These are phyloP conservation scores for Solanum peruvianum DNA, from an alignment of 257 asterid species.

Conservation along the genomic window DNA sequence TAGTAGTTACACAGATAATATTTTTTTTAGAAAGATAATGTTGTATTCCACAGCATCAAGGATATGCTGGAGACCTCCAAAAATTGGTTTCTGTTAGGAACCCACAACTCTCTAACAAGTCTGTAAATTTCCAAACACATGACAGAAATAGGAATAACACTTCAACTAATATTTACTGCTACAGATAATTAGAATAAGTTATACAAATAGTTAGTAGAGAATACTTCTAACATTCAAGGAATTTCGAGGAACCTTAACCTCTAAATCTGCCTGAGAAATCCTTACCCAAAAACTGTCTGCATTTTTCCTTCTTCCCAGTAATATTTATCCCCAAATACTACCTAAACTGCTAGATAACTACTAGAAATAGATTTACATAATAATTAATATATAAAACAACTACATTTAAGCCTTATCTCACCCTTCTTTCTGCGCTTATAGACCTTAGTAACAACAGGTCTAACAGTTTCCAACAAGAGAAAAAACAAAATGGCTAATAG, in stretches of 20 bases:
- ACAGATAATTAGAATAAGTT: background rate
- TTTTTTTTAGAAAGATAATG: background rate
- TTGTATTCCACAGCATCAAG: background rate
- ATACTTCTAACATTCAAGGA: background rate
- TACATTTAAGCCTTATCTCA: too few species aligned
- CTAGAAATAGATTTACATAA: background rate
- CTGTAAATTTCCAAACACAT: background rate
- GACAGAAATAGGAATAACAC: background rate
- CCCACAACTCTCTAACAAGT: background rate
- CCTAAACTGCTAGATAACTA: background rate
- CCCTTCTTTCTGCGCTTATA: too few species aligned
- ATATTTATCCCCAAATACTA: background rate
- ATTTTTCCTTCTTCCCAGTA: background rate
- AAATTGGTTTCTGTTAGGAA: too few species aligned
- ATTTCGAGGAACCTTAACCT: background rate
- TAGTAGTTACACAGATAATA: background rate
- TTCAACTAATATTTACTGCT: background rate
- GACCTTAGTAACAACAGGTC: too few species aligned
- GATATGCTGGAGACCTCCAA: background rate
- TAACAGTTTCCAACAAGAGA: background rate
- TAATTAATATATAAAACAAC: too few species aligned
- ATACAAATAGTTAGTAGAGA: background rate
- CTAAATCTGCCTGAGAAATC: background rate
- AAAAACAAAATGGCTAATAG: background rate
- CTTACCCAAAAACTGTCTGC: background rate